phyloP scores from a whole-genome alignment of 331 rosid genomes.

The Pyrus hybrid region DNA sequence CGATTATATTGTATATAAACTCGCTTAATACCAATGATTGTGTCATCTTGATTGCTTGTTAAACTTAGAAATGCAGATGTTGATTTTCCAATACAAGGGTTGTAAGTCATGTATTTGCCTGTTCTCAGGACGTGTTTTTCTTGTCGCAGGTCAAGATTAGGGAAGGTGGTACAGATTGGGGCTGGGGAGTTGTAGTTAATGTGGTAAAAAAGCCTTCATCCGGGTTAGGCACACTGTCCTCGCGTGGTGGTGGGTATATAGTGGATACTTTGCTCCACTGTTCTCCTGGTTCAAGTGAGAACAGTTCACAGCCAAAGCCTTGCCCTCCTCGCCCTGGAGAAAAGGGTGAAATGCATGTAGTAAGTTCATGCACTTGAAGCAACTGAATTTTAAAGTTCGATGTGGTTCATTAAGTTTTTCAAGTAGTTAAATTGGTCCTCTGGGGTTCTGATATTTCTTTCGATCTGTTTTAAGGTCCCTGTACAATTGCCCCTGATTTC shows the following conservation, averaged over 20 bases:
- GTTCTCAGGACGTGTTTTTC: constrained; percentile 9
- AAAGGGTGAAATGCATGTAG: constrained; percentile 99
- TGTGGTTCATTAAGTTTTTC: not conserved
- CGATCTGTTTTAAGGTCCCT: constrained; percentile 62
- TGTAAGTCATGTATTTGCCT: not conserved
- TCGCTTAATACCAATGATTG: not conserved
- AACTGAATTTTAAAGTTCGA: not conserved
- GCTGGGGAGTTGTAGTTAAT: constrained; percentile 99
- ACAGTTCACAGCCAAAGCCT: constrained; percentile 77
- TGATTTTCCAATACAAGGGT: not conserved
- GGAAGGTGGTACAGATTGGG: constrained; percentile 99
- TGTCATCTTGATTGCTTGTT: not conserved
- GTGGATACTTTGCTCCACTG: constrained; percentile 93
- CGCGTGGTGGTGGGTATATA: constrained; percentile 68
- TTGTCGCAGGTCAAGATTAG: constrained; percentile 66
- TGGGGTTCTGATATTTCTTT: constrained; percentile 11
- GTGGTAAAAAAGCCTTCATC: constrained; percentile 75
- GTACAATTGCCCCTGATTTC: constrained; percentile 82
- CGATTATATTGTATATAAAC: not conserved
- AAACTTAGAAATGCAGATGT: not conserved
- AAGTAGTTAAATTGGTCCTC: no score
- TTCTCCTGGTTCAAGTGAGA: constrained; percentile 74
- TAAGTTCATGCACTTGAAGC: constrained; percentile 26
- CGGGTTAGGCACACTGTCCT: constrained; percentile 21
- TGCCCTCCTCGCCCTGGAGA: constrained; percentile 94